Percentiles rank a stretch among this genome's conserved stretches.
Conservation (phyloP, 768 basidiomycete species). For the Pulveroboletus ravenelii region DNA sequence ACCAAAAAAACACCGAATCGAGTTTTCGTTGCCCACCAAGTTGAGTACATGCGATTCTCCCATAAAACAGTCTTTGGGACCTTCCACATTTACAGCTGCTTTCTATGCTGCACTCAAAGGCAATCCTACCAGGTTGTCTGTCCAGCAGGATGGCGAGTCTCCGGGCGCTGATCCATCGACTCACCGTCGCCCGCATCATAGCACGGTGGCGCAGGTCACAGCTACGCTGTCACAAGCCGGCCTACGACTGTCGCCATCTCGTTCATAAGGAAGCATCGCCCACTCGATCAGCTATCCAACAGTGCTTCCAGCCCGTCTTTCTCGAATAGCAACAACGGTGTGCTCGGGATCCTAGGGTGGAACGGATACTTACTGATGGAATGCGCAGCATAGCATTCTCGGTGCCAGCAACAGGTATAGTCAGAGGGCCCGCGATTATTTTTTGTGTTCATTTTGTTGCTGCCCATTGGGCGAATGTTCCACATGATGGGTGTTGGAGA, state of each 20-base stretch:
- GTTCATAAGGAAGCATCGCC: conserved; percentile 16
- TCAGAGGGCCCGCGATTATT: too few species aligned
- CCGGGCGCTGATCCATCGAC: conserved; percentile 22
- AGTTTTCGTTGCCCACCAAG: too few species aligned
- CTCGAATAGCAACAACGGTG: conserved; percentile 57
- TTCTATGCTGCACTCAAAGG: conserved; percentile 10
- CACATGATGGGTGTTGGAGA: too few species aligned
- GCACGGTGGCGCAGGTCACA: neutral
- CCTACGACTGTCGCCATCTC: conserved; percentile 20
- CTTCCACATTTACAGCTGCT: too few species aligned
- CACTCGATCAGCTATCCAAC: conserved; percentile 17
- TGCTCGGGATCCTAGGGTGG: conserved; percentile 26
- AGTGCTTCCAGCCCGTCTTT: conserved; percentile 48
- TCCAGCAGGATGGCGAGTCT: neutral
- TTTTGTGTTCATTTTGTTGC: too few species aligned
- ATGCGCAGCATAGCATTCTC: too few species aligned
- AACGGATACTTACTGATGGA: conserved; percentile 38
- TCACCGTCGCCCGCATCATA: conserved; percentile 15
- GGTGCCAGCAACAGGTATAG: too few species aligned
- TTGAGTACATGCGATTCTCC: too few species aligned
- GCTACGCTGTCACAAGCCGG: conserved; percentile 9
- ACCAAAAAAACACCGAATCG: too few species aligned
- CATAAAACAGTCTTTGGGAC: too few species aligned
- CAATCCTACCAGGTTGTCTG: neutral
- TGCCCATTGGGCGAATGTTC: too few species aligned